Evolutionary conservation across 2,329 filamentous ascomycete species (phyloP).

Genomic region (Penicillium brevicompactum): DNA sequence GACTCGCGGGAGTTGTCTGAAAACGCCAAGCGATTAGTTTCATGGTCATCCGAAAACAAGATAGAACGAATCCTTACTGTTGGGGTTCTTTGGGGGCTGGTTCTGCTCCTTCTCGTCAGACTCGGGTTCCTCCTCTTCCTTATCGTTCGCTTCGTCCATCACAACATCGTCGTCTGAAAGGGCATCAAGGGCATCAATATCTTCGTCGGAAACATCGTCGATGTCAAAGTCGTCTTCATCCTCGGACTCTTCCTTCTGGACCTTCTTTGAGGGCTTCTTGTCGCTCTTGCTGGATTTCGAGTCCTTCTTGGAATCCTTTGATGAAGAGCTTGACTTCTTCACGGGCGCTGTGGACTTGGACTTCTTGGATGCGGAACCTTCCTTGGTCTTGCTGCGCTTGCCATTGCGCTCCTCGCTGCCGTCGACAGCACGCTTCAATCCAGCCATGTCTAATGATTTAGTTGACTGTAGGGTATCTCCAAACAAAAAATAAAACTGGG

Average conservation of each 20-base stretch:
- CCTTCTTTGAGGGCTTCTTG: slow-evolving; percentile 36
- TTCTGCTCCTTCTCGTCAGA: slow-evolving; percentile 19
- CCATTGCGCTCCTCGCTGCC: slow-evolving; percentile 41
- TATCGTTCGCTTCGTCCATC: slow-evolving; percentile 50
- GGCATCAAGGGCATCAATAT: slow-evolving; percentile 26
- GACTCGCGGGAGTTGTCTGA: slow-evolving; percentile 75
- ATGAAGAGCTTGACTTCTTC: slow-evolving; percentile 27
- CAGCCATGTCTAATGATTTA: slow-evolving; percentile 35
- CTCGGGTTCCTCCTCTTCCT: slow-evolving; percentile 32
- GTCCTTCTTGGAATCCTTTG: slow-evolving; percentile 29
- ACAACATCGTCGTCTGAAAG: slow-evolving; percentile 29
- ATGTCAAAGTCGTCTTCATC: slow-evolving; percentile 57
- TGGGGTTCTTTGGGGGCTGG: slow-evolving; percentile 15
- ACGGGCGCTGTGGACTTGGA: slow-evolving; percentile 27
- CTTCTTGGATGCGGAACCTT: slow-evolving; percentile 31
- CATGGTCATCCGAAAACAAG: slow-evolving; percentile 7
- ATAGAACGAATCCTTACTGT: slow-evolving; percentile 31
- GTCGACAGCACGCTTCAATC: slow-evolving; percentile 45
- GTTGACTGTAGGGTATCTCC: slow-evolving; percentile 14
- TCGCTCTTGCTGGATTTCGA: slow-evolving; percentile 36
- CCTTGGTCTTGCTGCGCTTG: slow-evolving; percentile 44
- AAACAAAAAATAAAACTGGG: slow-evolving; percentile 11
- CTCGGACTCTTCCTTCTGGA: slow-evolving; percentile 42
- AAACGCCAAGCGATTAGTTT: slow-evolving; percentile 13
- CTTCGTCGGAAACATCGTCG: slow-evolving; percentile 52